Evolutionary conservation across 2,329 filamentous ascomycete genomes (phyloP), one percentile per base, ranked within the genome.

Genomic region (Apiospora sp.): DNA sequence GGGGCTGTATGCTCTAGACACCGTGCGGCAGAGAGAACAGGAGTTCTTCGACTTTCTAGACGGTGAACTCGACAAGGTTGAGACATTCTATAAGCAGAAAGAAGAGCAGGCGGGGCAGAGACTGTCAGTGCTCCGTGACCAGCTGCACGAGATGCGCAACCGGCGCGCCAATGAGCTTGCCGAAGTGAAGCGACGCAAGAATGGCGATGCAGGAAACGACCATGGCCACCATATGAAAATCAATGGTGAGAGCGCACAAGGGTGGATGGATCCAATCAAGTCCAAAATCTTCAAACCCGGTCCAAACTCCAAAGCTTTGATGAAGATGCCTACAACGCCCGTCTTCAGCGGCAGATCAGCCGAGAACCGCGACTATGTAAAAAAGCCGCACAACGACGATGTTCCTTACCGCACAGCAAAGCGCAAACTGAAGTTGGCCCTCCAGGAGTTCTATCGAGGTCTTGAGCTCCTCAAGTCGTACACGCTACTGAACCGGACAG

Each of bases 381-480:
- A 87, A n/a, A 83, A 83, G 22, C 84, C 87, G 0, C 75, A 74
- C 1, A 81, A 86, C 51, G 85, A 92, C 44, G 90, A 91, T 51
- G 93, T 98, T 0, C 90, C 95, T 0, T 98, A 98, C 83, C 90
- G 93, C 37, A 92, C 92, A 2, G 96, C 96, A 1, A 98, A 98
- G 83, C 89, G 93, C 73, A 98, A 98, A 83, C 87, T 99, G 72
- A 98, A 98, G 82, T 85, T 94, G 68, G 96, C 96, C 0, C 83
- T 98, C 69, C 93, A 97, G 78, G 96, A 98, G 81, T 98, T 95
- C 81, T 98, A 99, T 81, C 92, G 96, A 27, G 93, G 94, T 0
- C 87, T 99, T 19, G 96, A 99, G 80, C 86, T 98, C 67, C 87
- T 99, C 73, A 98, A 98, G 83, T 93, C 94, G 0, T 99, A 97